Evolutionary conservation across 2,329 filamentous ascomycete genomes (phyloP).

Genomic region (Diplocarpon mali): DNA sequence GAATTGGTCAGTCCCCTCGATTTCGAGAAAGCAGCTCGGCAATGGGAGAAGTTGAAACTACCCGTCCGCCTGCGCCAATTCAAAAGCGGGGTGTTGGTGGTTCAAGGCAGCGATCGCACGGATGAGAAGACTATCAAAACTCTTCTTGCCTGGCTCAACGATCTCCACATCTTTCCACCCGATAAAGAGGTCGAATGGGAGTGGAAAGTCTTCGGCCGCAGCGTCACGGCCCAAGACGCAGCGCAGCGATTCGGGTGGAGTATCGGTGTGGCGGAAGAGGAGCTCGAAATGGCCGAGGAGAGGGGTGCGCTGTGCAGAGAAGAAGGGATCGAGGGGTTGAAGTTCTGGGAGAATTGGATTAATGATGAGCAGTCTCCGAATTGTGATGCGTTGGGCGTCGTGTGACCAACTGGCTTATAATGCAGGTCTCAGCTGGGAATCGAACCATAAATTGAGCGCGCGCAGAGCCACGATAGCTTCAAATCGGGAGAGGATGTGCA

Average conservation of each 20-base stretch:
- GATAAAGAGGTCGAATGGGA: constrained; percentile 61
- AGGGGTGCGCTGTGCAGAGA: constrained; percentile 79
- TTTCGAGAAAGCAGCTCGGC: constrained; percentile 76
- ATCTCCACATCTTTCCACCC: constrained; percentile 56
- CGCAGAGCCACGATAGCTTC: neutral
- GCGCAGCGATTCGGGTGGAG: constrained; percentile 94
- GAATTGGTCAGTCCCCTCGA: constrained; percentile 87
- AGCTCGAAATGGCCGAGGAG: constrained; percentile 96
- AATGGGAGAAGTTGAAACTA: constrained; percentile 81
- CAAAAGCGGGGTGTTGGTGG: constrained; percentile 87
- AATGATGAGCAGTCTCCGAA: constrained; percentile 11
- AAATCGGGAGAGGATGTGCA: neutral
- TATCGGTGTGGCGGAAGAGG: constrained; percentile 87
- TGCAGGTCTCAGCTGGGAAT: neutral
- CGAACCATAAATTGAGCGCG: neutral
- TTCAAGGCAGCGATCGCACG: constrained; percentile 77
- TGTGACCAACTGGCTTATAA: constrained; percentile 1
- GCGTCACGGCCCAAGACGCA: constrained; percentile 80
- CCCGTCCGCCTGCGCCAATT: constrained; percentile 82
- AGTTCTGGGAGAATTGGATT: constrained; percentile 76
- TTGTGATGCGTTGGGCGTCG: constrained; percentile 2
- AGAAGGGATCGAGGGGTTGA: constrained; percentile 79
- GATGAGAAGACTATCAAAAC: constrained; percentile 81
- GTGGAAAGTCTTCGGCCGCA: constrained; percentile 66
- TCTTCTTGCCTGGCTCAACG: constrained; percentile 65